phyloP scores from a whole-genome alignment of 345 rosid species.

The Excoecaria cochinchinensis region DNA sequence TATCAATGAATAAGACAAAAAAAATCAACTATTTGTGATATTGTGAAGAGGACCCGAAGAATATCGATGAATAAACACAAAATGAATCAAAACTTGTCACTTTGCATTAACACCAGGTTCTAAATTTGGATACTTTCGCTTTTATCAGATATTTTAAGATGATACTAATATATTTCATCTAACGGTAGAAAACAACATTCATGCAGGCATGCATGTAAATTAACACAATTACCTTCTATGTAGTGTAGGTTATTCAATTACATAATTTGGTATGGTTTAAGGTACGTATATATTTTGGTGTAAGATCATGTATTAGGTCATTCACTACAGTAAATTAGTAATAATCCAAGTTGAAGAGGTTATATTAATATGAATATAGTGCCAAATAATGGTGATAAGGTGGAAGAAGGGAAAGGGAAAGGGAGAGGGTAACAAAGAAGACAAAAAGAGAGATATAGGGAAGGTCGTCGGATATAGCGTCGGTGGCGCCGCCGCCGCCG shows the following conservation, averaged over 20 bases:
- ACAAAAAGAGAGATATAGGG: slow-evolving; percentile 35
- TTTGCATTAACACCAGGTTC: not conserved
- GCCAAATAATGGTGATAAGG: not conserved
- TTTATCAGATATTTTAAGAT: not conserved
- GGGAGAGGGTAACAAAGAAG: not conserved
- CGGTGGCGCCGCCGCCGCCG: slow-evolving; percentile 55
- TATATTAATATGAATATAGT: no score
- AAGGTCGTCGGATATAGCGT: slow-evolving; percentile 50
- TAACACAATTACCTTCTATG: no score
- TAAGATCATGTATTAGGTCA: no score
- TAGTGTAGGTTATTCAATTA: no score
- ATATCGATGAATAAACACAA: not conserved
- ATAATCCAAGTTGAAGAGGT: no score
- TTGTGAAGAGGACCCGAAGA: slow-evolving; percentile 10
- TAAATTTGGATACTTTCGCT: not conserved
- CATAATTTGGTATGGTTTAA: no score
- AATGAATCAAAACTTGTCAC: not conserved
- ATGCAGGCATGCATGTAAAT: no score
- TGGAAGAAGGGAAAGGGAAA: not conserved
- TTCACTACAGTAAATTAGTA: no score
- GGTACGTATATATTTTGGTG: no score
- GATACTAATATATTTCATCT: no score
- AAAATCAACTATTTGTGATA: not conserved
- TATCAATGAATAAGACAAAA: slow-evolving; percentile 1
- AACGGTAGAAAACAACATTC: no score